phyloP scores from a whole-genome alignment of 208 protist genomes.

The Zelonia costaricensis region DNA sequence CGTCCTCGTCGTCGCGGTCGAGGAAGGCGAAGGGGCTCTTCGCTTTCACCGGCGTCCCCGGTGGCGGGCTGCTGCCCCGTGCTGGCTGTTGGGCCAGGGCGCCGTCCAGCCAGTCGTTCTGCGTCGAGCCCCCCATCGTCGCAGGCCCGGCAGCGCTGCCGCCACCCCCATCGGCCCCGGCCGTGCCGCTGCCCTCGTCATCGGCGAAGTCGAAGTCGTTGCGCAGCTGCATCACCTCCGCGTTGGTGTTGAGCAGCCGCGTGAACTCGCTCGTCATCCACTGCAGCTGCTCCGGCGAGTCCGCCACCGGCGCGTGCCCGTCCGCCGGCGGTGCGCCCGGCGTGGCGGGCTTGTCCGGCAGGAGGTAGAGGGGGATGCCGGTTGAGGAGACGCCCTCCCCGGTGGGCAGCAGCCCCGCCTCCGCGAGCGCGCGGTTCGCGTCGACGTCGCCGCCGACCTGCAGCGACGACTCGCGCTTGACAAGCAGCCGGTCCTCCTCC shows the following conservation, averaged over 20 bases:
- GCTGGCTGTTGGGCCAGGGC: background rate
- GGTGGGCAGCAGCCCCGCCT: background rate
- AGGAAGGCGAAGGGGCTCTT: background rate
- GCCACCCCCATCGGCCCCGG: background rate
- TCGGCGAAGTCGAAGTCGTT: constrained; percentile 74
- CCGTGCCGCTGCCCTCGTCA: constrained; percentile 4
- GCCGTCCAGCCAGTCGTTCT: constrained; percentile 17
- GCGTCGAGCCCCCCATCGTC: constrained; percentile 8
- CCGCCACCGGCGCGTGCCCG: background rate
- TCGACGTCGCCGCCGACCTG: constrained; percentile 12
- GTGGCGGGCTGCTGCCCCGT: constrained; percentile 17
- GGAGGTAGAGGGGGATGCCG: constrained; percentile 3
- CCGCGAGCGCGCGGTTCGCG: background rate
- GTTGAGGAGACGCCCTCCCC: constrained; percentile 1
- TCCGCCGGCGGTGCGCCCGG: background rate
- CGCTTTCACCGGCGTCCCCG: constrained; percentile 6
- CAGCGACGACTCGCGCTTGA: constrained; percentile 52
- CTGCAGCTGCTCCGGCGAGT: constrained; percentile 41
- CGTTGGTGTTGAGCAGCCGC: constrained; percentile 60
- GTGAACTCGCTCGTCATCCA: constrained; percentile 53
- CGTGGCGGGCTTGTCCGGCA: constrained; percentile 8
- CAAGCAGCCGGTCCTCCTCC: constrained; percentile 69
- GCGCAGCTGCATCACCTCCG: constrained; percentile 60
- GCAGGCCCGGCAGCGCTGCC: background rate
- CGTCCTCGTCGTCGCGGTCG: constrained; percentile 22